Evolutionary conservation across 768 basidiomycete species (phyloP).

Genomic region (Suillus ampliporus): DNA sequence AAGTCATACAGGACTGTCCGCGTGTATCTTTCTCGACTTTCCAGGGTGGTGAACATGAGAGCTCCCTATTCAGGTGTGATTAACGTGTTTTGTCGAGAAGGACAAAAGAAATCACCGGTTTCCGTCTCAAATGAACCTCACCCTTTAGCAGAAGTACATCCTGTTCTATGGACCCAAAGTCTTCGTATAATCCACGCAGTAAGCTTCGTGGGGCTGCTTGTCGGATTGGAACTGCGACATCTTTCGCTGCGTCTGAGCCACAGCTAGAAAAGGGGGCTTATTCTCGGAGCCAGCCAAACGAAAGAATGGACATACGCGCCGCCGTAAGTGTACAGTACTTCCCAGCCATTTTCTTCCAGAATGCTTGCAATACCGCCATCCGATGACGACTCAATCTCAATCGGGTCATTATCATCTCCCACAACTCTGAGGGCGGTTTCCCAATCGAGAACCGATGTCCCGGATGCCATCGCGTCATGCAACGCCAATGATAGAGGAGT

Average conservation of each 20-base stretch:
- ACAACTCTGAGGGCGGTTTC: slow-evolving; percentile 25
- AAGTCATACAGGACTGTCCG: slow-evolving; percentile 39
- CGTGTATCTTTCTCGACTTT: slow-evolving; percentile 32
- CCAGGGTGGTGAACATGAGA: slow-evolving; percentile 39
- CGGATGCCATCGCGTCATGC: slow-evolving; percentile 14
- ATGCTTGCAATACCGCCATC: slow-evolving; percentile 37
- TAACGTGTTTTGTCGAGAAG: not conserved
- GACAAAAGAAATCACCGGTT: slow-evolving; percentile 37
- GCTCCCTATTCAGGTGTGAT: slow-evolving; percentile 29
- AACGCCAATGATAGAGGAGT: slow-evolving; percentile 23
- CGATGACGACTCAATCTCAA: slow-evolving; percentile 24
- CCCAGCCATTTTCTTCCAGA: slow-evolving; percentile 45
- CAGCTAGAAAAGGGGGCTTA: slow-evolving; percentile 28
- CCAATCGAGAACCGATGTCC: slow-evolving; percentile 33
- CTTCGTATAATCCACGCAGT: slow-evolving; percentile 46
- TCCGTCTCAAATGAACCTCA: slow-evolving; percentile 43
- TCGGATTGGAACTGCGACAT: slow-evolving; percentile 40
- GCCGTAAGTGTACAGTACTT: slow-evolving; percentile 47
- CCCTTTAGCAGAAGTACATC: slow-evolving; percentile 48
- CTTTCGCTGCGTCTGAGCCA: slow-evolving; percentile 45
- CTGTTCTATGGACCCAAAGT: slow-evolving; percentile 37
- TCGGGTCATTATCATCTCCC: slow-evolving; percentile 21
- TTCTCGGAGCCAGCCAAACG: not conserved
- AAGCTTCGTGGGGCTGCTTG: slow-evolving; percentile 39
- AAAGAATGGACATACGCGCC: slow-evolving; percentile 41